Evolutionary conservation across 2,329 filamentous ascomycete species (phyloP), one percentile per base, ranked within the genome.

Genomic region (Colletotrichum coccodes): DNA sequence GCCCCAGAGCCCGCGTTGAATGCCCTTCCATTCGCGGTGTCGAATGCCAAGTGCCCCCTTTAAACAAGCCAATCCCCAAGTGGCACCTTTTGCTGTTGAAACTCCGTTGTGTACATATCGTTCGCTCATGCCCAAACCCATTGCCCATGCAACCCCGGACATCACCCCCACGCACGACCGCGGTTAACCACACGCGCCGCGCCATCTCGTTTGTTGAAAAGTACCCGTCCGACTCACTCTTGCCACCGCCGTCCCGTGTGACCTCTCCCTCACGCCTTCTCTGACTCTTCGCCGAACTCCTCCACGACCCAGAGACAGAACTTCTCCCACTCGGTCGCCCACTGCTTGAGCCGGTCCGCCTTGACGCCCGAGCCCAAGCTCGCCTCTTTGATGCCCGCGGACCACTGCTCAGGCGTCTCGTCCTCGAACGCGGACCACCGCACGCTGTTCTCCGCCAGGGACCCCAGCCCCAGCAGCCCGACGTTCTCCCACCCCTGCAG

Each of bases 401-500:
- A 80, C 92, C 94, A 97, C 59, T 91, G 87, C 7, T 89, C 87
- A 3, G 85, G 76, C 18, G 80, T 85, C 76, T 92, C 89, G 74
- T 97, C 93, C 75, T 95, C 92, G 74, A 93, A 94, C 50, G 91
- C 91, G 21, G 92, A 91, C 92, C 92, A 97, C 40, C 92, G 86
- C 60, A 97, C 89, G 71, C 92, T 94, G 76, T 96, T 97, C 83
- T 97, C 93, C 1, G 93, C 94, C 75, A 97, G 83, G 64, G 90
- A 91, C 0, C 91, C 94, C 59, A 97, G 80, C 0, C 93, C 94
- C 23, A 91, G 92, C 6, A 97, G 83, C 3, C 93, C 94, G 8
- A 96, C 86, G 75, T 94, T 95, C 71, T 95, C 90, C 87, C 93
- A 94, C 0, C 92, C 93, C 79, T 96, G 93, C 44, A 97, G 81